Percentiles rank a stretch among this genome's conserved stretches.
Evolutionary conservation across 2,329 filamentous ascomycete genomes (phyloP).

Genomic region (Sarocladiaceae sp.): DNA sequence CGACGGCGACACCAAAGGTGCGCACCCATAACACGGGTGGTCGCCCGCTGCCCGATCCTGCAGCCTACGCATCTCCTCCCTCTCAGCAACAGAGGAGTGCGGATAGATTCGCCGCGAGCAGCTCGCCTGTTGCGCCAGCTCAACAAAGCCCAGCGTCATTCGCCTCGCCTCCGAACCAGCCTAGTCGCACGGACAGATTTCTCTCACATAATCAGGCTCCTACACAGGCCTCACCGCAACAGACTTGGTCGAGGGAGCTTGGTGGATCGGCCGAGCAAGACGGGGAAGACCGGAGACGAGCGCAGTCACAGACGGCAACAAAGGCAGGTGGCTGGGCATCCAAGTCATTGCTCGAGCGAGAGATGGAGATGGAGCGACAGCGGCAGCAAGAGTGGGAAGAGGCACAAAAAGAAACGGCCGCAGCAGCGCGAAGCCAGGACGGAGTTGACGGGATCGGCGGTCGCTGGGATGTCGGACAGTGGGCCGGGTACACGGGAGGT

Average conservation of each 20-base stretch:
- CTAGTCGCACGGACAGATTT: conserved; percentile 51
- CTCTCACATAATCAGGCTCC: conserved; percentile 50
- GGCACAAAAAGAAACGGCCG: conserved; percentile 58
- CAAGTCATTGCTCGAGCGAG: conserved; percentile 67
- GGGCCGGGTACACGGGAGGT: conserved; percentile 67
- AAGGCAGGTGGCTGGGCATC: conserved; percentile 57
- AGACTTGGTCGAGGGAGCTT: conserved; percentile 49
- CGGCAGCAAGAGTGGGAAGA: conserved; percentile 77
- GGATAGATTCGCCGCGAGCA: neutral
- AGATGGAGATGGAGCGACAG: conserved; percentile 75
- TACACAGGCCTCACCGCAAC: conserved; percentile 34
- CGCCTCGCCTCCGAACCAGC: conserved; percentile 14
- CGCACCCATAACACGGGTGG: conserved; percentile 33
- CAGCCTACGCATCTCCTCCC: conserved; percentile 22
- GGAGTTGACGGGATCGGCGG: conserved; percentile 57
- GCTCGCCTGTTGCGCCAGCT: conserved; percentile 8
- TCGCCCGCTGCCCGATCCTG: conserved; percentile 50
- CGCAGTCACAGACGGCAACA: conserved; percentile 52
- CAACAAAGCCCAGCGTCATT: conserved; percentile 1
- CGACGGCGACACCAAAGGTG: conserved; percentile 20
- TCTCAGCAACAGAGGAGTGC: conserved; percentile 11
- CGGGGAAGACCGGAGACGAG: conserved; percentile 54
- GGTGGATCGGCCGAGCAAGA: conserved; percentile 55
- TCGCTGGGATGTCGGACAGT: conserved; percentile 71
- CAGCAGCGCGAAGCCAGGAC: conserved; percentile 43